A percentile compares a stretch with the other conserved stretches of the same genome.
Evolutionary conservation across 257 asterid species (phyloP).

Genomic region (Anisodus tanguticus): DNA sequence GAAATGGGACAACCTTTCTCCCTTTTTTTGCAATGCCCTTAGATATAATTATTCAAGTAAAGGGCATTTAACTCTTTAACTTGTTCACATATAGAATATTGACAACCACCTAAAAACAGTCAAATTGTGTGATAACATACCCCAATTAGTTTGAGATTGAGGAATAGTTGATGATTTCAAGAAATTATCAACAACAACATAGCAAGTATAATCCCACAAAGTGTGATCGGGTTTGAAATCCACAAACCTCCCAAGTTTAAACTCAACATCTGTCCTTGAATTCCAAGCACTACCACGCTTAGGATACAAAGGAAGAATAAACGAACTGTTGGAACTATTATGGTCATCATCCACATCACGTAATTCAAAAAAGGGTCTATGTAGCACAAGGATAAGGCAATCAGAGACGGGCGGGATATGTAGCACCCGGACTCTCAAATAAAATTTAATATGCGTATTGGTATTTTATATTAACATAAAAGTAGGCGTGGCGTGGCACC

Average conservation of each 20-base stretch:
- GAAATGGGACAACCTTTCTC: neutral
- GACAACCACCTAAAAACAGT: neutral
- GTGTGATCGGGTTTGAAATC: constrained; percentile 33
- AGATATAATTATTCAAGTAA: neutral
- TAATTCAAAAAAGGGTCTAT: constrained; percentile 42
- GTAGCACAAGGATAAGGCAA: constrained; percentile 55
- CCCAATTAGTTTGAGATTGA: constrained; percentile 2
- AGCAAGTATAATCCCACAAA: too few relatives aligned
- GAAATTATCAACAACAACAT: neutral
- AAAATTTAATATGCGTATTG: too few relatives aligned
- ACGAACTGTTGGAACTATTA: constrained; percentile 41
- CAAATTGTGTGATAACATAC: neutral
- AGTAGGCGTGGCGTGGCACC: too few relatives aligned
- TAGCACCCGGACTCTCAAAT: too few relatives aligned
- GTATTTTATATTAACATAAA: too few relatives aligned
- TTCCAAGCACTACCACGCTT: constrained; percentile 42
- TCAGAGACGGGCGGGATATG: constrained; percentile 1
- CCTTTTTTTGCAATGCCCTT: neutral
- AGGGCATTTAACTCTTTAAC: constrained; percentile 10
- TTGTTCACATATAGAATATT: too few relatives aligned
- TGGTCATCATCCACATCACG: constrained; percentile 42
- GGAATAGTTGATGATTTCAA: neutral
- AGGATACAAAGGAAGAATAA: constrained; percentile 61
- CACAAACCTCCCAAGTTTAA: constrained; percentile 58
- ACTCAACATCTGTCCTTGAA: constrained; percentile 45